These are phyloP conservation scores for Colletotrichum cereale DNA, from an alignment of 2,329 filamentous ascomycete species.

Conservation along the genomic window DNA sequence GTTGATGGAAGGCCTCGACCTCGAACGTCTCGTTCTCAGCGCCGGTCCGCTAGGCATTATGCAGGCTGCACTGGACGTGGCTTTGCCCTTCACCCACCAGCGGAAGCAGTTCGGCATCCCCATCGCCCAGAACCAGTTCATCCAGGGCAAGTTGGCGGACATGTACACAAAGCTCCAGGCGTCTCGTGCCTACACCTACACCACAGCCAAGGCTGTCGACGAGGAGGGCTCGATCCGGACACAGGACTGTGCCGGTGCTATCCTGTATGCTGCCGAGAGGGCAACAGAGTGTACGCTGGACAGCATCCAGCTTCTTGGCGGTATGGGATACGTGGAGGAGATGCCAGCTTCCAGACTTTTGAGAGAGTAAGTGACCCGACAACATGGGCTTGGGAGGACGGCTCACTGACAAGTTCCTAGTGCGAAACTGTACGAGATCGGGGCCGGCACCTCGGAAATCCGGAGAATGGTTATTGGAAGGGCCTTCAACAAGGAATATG, in stretches of 20 bases:
- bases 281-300: constrained; percentile 90
- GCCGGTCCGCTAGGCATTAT: constrained; percentile 94
- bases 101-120: constrained; percentile 89
- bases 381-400: not conserved
- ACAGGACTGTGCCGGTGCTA: constrained; percentile 94
- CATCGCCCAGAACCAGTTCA: constrained; percentile 91
- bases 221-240: constrained; percentile 80
- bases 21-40: constrained; percentile 91
- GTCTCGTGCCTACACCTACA: constrained; percentile 87
- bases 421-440: constrained; percentile 92
- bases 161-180: constrained; percentile 97
- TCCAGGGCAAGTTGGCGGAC: constrained; percentile 93
- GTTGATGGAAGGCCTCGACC: constrained; percentile 94
- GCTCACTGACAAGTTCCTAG: constrained; percentile 54
- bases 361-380: constrained; percentile 67
- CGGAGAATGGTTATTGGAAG: constrained; percentile 94
- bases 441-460: constrained; percentile 94
- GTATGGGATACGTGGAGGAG: constrained; percentile 97
- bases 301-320: constrained; percentile 91
- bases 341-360: constrained; percentile 89
- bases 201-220: constrained; percentile 83
- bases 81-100: constrained; percentile 89
- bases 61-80: constrained; percentile 89
- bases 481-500: constrained; percentile 90
- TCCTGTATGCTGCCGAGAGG: constrained; percentile 91